Evolutionary conservation across 768 basidiomycete species (phyloP).

Genomic region (Cystofilobasidium capitatum): DNA sequence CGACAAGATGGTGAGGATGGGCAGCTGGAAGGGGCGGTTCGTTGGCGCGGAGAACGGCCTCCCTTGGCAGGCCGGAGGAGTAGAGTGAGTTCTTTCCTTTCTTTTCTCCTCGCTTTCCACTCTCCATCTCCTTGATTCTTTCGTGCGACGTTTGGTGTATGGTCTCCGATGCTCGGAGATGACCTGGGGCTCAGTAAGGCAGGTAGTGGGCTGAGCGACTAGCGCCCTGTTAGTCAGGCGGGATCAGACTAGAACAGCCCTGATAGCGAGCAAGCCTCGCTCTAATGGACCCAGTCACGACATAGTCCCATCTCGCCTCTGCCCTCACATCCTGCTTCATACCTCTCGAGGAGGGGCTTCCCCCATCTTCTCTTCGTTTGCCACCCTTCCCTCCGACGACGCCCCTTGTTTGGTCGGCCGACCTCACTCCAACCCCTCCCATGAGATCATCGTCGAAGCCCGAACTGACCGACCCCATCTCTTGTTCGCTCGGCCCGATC

Average conservation of each 20-base stretch:
- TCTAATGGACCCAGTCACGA: not conserved
- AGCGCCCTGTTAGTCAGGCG: too few species aligned
- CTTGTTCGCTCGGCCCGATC: not conserved
- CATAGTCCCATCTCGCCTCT: too few species aligned
- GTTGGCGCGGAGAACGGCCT: conserved; percentile 17
- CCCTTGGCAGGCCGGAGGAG: conserved; percentile 18
- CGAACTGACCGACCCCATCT: not conserved
- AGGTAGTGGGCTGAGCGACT: too few species aligned
- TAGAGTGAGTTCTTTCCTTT: conserved; percentile 12
- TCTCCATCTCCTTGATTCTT: not conserved
- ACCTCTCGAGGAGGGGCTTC: not conserved
- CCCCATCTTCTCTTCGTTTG: not conserved
- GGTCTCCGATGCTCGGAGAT: too few species aligned
- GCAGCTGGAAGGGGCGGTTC: conserved; percentile 26
- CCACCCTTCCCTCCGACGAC: not conserved
- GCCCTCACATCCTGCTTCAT: too few species aligned
- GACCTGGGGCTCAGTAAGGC: too few species aligned
- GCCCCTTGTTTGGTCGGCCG: not conserved
- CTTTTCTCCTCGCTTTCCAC: not conserved
- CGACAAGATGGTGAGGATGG: conserved; percentile 19
- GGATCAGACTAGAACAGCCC: too few species aligned
- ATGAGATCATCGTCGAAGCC: not conserved
- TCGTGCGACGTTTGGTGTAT: not conserved
- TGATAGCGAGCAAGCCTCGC: too few species aligned
- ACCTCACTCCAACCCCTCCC: not conserved